phyloP scores from a whole-genome alignment of 2,329 filamentous ascomycete species.

The Diplodia intermedia region DNA sequence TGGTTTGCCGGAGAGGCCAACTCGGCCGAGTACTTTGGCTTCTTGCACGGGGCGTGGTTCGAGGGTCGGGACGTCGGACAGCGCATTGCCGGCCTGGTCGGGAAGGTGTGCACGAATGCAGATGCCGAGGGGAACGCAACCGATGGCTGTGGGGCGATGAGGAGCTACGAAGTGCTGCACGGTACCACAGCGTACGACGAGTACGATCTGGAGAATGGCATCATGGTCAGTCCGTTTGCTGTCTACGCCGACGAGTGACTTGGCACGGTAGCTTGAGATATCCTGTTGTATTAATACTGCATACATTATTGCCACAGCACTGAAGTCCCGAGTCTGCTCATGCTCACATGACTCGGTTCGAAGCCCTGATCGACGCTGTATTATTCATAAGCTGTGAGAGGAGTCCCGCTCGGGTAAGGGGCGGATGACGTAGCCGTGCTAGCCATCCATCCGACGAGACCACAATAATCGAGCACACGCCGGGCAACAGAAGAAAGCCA shows the following conservation, averaged over 20 bases:
- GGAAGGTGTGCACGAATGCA: constrained; percentile 37
- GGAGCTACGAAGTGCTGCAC: constrained; percentile 42
- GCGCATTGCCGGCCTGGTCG: constrained; percentile 43
- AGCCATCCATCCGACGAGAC: not conserved
- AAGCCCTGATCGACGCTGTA: no score
- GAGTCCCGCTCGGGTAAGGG: constrained; percentile 9
- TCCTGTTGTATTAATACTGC: not conserved
- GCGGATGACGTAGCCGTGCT: constrained; percentile 1
- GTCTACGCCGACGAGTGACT: constrained; percentile 23
- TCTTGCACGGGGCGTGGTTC: constrained; percentile 60
- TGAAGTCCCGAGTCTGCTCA: no score
- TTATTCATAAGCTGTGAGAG: not conserved
- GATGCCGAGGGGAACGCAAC: constrained; percentile 30
- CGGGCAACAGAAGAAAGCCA: not conserved
- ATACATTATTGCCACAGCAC: not conserved
- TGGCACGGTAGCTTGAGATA: not conserved
- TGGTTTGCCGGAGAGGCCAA: constrained; percentile 72
- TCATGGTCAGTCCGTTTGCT: constrained; percentile 37
- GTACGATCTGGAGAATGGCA: constrained; percentile 44
- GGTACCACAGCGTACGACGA: constrained; percentile 42
- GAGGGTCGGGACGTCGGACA: constrained; percentile 45
- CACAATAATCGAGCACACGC: not conserved
- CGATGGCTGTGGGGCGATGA: constrained; percentile 41
- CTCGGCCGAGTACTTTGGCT: constrained; percentile 69
- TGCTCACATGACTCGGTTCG: no score